A percentile compares a stretch with the other conserved stretches of the same genome.
phyloP scores from a whole-genome alignment of 805 yeast species.

The Cephaloascus albidus region DNA sequence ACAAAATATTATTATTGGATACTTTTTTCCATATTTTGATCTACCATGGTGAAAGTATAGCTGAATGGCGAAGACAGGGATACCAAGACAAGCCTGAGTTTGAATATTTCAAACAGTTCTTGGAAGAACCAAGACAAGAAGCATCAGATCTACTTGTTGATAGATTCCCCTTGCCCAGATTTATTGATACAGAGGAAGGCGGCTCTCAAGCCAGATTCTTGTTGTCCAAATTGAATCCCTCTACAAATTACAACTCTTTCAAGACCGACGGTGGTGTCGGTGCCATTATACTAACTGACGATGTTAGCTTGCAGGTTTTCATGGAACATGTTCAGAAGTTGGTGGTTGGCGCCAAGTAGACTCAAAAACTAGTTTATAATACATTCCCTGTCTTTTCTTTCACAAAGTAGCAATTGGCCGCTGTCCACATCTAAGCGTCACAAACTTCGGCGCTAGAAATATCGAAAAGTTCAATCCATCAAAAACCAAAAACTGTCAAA shows the following conservation, averaged over 20 bases:
- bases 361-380: no score
- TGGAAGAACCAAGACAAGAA: conserved; percentile 54
- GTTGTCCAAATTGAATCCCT: conserved; percentile 61
- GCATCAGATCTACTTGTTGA: conserved; percentile 58
- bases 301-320: conserved; percentile 44
- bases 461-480: no score
- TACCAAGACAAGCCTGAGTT: conserved; percentile 57
- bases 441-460: no score
- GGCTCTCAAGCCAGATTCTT: conserved; percentile 69
- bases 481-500: no score
- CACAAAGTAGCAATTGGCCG: no score
- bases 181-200: conserved; percentile 67
- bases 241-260: conserved; percentile 41
- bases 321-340: conserved; percentile 42
- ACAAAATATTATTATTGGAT: conserved; percentile 48
- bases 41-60: conserved; percentile 56
- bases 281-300: conserved; percentile 46
- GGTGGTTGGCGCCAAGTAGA: conserved; percentile 10
- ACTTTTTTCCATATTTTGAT: conserved; percentile 64
- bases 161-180: conserved; percentile 64
- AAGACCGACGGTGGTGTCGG: conserved; percentile 17
- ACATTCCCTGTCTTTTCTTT: no score
- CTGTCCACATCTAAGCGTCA: no score
- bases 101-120: conserved; percentile 46
- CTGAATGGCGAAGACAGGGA: conserved; percentile 57